phyloP scores from a whole-genome alignment of 2,329 filamentous ascomycete genomes.

The Corniculantispora saksenae region DNA sequence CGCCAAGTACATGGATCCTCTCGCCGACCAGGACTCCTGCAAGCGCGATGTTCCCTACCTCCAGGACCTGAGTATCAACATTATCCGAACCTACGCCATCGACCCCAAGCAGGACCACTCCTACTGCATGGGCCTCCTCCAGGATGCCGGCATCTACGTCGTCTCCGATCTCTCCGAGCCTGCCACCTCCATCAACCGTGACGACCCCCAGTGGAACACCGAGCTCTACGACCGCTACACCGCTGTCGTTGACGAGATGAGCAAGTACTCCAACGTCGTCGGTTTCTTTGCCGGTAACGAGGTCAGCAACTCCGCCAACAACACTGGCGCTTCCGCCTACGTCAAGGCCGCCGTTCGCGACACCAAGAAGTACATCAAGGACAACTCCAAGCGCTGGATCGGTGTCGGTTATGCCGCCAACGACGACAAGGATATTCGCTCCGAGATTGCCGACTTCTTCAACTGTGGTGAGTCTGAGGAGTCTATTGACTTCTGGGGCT shows the following conservation, averaged over 20 bases:
- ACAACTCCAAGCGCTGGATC: slow-evolving; percentile 73
- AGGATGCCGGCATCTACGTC: slow-evolving; percentile 89
- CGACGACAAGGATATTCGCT: slow-evolving; percentile 82
- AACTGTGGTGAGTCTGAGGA: slow-evolving; percentile 72
- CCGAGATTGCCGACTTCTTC: slow-evolving; percentile 86
- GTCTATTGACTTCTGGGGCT: slow-evolving; percentile 95
- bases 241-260: slow-evolving; percentile 76
- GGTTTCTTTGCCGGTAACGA: slow-evolving; percentile 99
- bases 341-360: slow-evolving; percentile 98
- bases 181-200: slow-evolving; percentile 78
- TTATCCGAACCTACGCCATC: slow-evolving; percentile 92
- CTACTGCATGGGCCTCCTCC: slow-evolving; percentile 80
- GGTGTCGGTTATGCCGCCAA: slow-evolving; percentile 96
- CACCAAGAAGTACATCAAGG: slow-evolving; percentile 89
- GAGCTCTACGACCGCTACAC: slow-evolving; percentile 80
- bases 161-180: slow-evolving; percentile 89
- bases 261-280: slow-evolving; percentile 84
- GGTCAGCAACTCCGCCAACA: slow-evolving; percentile 85
- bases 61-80: slow-evolving; percentile 78
- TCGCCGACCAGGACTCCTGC: slow-evolving; percentile 71
- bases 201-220: slow-evolving; percentile 75
- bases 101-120: slow-evolving; percentile 77
- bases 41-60: slow-evolving; percentile 84
- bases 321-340: slow-evolving; percentile 87
- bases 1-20: slow-evolving; percentile 73